phyloP scores from a whole-genome alignment of 2,329 filamentous ascomycete species.

The Macrophomina tecta region DNA sequence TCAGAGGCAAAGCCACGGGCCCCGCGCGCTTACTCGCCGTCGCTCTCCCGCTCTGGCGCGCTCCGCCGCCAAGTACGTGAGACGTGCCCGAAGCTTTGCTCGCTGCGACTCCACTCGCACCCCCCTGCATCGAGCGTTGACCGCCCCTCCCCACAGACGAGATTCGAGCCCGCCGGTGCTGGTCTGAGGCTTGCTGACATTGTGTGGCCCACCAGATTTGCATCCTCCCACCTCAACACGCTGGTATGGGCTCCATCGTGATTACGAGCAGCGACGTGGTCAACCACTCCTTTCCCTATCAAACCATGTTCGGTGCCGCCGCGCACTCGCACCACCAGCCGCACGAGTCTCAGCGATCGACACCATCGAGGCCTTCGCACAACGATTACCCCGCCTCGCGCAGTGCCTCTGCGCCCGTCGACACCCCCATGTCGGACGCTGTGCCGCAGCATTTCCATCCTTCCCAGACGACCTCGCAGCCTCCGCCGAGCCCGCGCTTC shows the following conservation, averaged over 20 bases:
- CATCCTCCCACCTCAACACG: conserved; percentile 31
- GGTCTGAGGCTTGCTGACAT: conserved; percentile 22
- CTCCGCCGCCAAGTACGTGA: conserved; percentile 24
- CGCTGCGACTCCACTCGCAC: conserved; percentile 25
- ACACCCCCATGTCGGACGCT: conserved; percentile 49
- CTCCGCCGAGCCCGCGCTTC: conserved; percentile 44
- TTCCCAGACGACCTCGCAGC: conserved; percentile 34
- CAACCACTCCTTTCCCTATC: conserved; percentile 74
- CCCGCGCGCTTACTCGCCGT: conserved; percentile 45
- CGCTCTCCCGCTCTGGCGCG: conserved; percentile 42
- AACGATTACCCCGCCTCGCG: conserved; percentile 34
- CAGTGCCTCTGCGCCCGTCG: conserved; percentile 36
- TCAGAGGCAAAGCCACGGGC: conserved; percentile 26
- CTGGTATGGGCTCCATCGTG: conserved; percentile 67
- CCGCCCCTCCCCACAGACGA: conserved; percentile 28
- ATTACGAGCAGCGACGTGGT: conserved; percentile 67
- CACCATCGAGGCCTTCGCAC: conserved; percentile 39
- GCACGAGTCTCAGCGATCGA: conserved; percentile 44
- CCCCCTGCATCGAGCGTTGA: conserved; percentile 29
- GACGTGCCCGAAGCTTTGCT: conserved; percentile 26
- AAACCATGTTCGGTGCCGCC: conserved; percentile 67
- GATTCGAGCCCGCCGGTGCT: conserved; percentile 20
- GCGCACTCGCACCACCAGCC: conserved; percentile 43
- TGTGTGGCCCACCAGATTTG: conserved; percentile 20
- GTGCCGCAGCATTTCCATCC: conserved; percentile 37